Conservation (phyloP, 768 basidiomycete species). For the Boletus reticuloceps region DNA sequence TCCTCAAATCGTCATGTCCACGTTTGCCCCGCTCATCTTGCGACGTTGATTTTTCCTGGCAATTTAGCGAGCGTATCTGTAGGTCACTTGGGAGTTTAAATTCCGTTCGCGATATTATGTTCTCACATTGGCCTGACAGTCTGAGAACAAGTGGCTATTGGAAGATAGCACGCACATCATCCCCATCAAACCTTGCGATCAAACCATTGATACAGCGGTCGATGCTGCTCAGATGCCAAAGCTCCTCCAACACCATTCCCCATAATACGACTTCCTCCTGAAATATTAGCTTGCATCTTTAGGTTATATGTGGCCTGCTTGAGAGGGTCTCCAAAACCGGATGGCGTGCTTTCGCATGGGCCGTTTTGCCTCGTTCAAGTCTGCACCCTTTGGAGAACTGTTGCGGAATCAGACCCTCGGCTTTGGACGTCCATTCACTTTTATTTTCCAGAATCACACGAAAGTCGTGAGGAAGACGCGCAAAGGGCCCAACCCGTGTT, state of each 20-base stretch:
- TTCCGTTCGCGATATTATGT: too few relatives aligned
- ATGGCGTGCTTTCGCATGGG: background rate
- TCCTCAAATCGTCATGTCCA: too few relatives aligned
- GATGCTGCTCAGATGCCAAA: too few relatives aligned
- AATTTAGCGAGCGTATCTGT: too few relatives aligned
- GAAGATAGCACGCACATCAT: too few relatives aligned
- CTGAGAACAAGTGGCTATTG: too few relatives aligned
- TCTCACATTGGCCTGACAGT: too few relatives aligned
- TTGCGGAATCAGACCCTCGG: slow-evolving; percentile 7
- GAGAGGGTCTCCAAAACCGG: background rate
- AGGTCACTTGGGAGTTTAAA: too few relatives aligned
- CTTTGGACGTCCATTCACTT: slow-evolving; percentile 25
- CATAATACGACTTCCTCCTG: slow-evolving; percentile 10
- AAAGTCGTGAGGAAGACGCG: background rate
- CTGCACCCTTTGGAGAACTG: slow-evolving; percentile 20
- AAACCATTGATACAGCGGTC: too few relatives aligned
- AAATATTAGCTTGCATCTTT: slow-evolving; percentile 36
- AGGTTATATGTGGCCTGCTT: background rate
- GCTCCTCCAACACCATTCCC: background rate
- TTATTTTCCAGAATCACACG: background rate
- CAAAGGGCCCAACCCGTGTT: background rate
- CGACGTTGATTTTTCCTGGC: too few relatives aligned
- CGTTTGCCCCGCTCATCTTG: too few relatives aligned
- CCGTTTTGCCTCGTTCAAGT: slow-evolving; percentile 16
- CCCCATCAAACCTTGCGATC: too few relatives aligned